Conservation (phyloP, 495 filamentous ascomycete species). For the Hypoxylon rickii region DNA sequence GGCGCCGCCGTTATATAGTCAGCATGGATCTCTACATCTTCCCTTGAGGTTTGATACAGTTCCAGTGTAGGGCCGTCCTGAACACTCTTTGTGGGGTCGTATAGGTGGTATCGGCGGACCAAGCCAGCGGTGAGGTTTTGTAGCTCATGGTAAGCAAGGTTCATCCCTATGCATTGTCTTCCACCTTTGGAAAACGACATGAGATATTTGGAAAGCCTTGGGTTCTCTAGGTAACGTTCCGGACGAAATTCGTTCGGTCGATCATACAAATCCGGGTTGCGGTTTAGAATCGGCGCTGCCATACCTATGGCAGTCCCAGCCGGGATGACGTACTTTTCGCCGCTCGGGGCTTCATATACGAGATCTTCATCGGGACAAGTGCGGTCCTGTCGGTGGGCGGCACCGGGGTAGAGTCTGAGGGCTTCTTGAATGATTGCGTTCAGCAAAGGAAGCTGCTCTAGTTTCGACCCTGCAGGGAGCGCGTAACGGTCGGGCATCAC, state of each 20-base stretch:
- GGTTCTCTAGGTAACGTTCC: constrained; percentile 48
- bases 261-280: constrained; percentile 42
- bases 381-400: constrained; percentile 46
- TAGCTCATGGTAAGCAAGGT: constrained; percentile 21
- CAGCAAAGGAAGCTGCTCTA: constrained; percentile 56
- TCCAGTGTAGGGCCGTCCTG: constrained; percentile 23
- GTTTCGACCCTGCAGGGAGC: constrained; percentile 37
- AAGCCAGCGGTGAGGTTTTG: constrained; percentile 19
- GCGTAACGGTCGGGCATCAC: constrained; percentile 33
- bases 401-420: constrained; percentile 49
- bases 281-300: constrained; percentile 38
- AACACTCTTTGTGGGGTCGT: constrained; percentile 33
- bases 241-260: constrained; percentile 40
- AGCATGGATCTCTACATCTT: constrained; percentile 31
- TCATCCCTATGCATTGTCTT: constrained; percentile 22
- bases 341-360: constrained; percentile 35
- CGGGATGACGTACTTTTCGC: constrained; percentile 45
- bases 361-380: constrained; percentile 49
- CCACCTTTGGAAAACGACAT: constrained; percentile 20
- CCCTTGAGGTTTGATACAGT: constrained; percentile 28
- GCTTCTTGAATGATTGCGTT: constrained; percentile 50
- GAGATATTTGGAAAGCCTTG: constrained; percentile 31
- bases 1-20: constrained; percentile 26
- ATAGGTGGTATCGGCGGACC: constrained; percentile 30
- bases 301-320: constrained; percentile 46